Conservation (phyloP, 106 monocot species). For the Platanthera zijinensis region DNA sequence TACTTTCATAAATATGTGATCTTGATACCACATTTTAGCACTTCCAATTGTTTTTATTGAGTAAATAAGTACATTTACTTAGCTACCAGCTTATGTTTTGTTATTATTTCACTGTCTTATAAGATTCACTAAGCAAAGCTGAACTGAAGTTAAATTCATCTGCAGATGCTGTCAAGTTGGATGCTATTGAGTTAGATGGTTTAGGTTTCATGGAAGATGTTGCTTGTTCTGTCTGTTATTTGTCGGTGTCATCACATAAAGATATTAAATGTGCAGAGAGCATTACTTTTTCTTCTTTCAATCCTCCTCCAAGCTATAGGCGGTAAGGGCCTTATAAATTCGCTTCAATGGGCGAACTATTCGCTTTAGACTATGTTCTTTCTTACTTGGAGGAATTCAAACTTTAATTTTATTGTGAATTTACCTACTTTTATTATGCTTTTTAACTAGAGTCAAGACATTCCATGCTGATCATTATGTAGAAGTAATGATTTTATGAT, state of each 20-base stretch:
- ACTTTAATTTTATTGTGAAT: not conserved
- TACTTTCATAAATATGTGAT: not conserved
- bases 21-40: not conserved
- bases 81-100: not conserved
- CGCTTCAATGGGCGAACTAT: not conserved
- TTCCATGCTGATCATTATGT: not conserved
- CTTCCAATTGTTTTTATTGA: not conserved
- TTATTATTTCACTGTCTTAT: not conserved
- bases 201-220: constrained; percentile 81
- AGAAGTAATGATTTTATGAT: not conserved
- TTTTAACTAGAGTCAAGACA: not conserved
- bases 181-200: constrained; percentile 61
- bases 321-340: constrained; percentile 31
- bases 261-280: constrained; percentile 70
- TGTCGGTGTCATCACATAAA: constrained; percentile 30
- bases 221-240: constrained; percentile 44
- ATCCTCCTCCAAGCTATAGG: constrained; percentile 94
- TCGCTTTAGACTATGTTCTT: not conserved
- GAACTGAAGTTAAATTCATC: not conserved
- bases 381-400: not conserved
- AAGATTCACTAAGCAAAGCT: not conserved
- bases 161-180: constrained; percentile 30
- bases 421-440: not conserved
- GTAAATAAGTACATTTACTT: not conserved
- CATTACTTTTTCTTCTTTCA: constrained; percentile 89